Base-by-base conservation (phyloP, 2,329 filamentous ascomycete genomes). In the Colletotrichum liaoningense region DNA sequence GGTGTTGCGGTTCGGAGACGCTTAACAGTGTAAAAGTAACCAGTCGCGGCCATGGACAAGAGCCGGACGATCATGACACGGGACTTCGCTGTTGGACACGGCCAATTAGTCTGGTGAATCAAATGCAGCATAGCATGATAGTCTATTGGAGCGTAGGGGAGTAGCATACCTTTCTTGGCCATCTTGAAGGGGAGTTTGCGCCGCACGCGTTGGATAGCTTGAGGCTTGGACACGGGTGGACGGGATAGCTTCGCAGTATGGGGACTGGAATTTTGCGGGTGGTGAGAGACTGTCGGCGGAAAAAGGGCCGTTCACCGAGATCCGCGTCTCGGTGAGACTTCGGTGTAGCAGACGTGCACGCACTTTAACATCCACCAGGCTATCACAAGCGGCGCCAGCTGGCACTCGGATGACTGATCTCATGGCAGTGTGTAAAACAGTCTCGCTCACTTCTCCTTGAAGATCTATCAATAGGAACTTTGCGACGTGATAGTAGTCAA, bases 21-120 rank as follows among this genome's bases (percentile, higher is more conserved):
- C 78, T 93, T 89, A 84, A 97, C 92, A 67, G 95, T 97, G 84
- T 96, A 95, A 89, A 96, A 99, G 89, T 95, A 99, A 80, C 97
- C 97, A 30, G 97, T 99, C 93, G 98, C 93, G 82, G 97, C 97
- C 97, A 99, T 99, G 76, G 95, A 98, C 83, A 99, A 88, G 77
- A 99, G 93, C 82, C 97, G 95, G 83, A 98, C 96, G 81, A 94
- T 91, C 82, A 99, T 93, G 77, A 96, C 93, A 83, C 97, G 95
- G 81, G 95, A 94, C 88, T 98, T 98, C 74, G 88, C 95, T 97
- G 82, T 69, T 30, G 16, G n/a, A n/a, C n/a, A n/a, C n/a, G n/a
- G n/a, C n/a, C n/a, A n/a, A n/a, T n/a, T n/a, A n/a, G n/a, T n/a
- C n/a, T n/a, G n/a, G n/a, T n/a, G n/a, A n/a, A n/a, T n/a, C n/a